Base-by-base conservation (phyloP, 2,329 filamentous ascomycete genomes). In the Fusarium zealandicum region DNA sequence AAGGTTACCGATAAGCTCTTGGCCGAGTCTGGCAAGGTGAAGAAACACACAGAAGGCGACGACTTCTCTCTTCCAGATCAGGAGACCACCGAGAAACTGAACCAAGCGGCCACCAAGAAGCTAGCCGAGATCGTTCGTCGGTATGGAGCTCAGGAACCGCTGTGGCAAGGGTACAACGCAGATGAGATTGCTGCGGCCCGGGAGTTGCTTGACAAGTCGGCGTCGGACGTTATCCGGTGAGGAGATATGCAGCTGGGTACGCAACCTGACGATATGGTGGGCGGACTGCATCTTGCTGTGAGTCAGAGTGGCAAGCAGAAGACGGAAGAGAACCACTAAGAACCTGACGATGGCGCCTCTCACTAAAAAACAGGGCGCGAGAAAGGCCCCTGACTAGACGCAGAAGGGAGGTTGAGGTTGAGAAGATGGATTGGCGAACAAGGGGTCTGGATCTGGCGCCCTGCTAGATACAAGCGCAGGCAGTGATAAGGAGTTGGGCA, bases 121-220 rank as follows among this genome's bases (percentile, higher is more conserved):
- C 80, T 96, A 12, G 82, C 83, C 1, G 90, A 93, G 70, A 93
- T 95, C 64, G 84, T 93, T 57, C 82, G 89, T 55, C 82, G 82
- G 57, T 80, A 83, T 69, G 75, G 79, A 30, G 78, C 82, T 42
- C 77, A 82, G 51, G 83, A 91, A 72, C 80, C 79, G 59, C 82
- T 83, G 14, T 92, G 89, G 88, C 80, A 84, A 67, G 90, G 90
- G 8, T 93, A 90, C 72, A 84, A 88, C 52, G 78, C 83, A 66
- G 81, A 82, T 3, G 90, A 96, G 70, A 76, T 96, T 43, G 82
- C 83, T 64, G 90, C 90, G 11, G 89, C 88, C 41, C 82, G 84
- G 65, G 85, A 87, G 62, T 76, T 93, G 54, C 75, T 93, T 31
- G 80, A 84, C 51, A 78, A 80, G 56, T 81, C 84, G 57, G 73